phyloP scores from a whole-genome alignment of 108 stramenopile species.

The Cyclostephanos tholiformis region DNA sequence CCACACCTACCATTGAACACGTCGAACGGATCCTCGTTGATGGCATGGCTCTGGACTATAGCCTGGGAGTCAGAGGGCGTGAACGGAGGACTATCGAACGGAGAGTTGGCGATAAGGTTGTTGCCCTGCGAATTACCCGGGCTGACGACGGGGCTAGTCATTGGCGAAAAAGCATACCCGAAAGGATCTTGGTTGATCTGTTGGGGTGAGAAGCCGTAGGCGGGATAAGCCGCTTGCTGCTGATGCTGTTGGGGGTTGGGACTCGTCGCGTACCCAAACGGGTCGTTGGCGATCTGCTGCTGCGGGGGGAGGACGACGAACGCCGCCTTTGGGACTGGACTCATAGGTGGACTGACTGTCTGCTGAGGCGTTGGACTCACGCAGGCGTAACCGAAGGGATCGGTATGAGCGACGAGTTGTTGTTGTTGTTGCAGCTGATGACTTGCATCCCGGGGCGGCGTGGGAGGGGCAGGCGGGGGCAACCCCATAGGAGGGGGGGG shows the following conservation, averaged over 20 bases:
- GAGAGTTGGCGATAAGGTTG: background rate
- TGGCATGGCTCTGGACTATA: constrained; percentile 24
- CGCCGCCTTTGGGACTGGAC: background rate
- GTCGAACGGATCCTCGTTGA: constrained; percentile 41
- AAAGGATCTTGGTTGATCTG: constrained; percentile 24
- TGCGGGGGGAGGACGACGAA: background rate
- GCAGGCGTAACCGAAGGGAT: background rate
- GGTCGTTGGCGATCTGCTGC: background rate
- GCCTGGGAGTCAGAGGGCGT: constrained; percentile 10
- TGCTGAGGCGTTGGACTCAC: background rate
- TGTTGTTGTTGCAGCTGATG: background rate
- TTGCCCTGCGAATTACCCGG: background rate
- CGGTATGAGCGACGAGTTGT: constrained; percentile 12
- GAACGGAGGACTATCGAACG: background rate
- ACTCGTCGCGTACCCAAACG: background rate
- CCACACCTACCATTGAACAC: constrained; percentile 14
- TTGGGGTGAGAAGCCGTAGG: background rate
- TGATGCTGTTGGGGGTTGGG: background rate
- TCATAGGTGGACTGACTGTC: background rate
- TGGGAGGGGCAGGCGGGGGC: constrained; percentile 19
- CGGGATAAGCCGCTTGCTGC: background rate
- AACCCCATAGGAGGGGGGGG: constrained; percentile 15
- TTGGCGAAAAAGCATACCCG: constrained; percentile 41
- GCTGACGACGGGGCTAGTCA: constrained; percentile 22
- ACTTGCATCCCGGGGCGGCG: constrained; percentile 3